Evolutionary conservation across 768 basidiomycete species (phyloP).

Genomic region (Tulasnella calospora): DNA sequence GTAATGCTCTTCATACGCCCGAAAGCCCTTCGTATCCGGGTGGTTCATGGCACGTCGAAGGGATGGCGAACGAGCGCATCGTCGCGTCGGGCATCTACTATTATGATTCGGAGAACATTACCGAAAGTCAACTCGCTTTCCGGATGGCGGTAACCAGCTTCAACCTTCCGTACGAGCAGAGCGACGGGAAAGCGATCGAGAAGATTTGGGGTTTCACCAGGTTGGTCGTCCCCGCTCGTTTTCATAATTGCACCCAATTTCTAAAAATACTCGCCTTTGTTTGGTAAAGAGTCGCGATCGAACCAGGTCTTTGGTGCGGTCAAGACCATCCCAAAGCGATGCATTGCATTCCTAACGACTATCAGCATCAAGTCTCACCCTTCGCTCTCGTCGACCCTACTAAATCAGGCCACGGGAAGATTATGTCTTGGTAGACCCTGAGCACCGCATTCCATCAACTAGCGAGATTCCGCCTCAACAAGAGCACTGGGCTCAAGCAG

Average conservation of each 20-base stretch:
- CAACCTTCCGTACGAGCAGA: slow-evolving; percentile 29
- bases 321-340: slow-evolving; percentile 39
- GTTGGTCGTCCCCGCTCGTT: neutral
- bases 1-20: no score
- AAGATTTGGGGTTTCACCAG: slow-evolving; percentile 45
- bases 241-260: neutral
- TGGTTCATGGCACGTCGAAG: no score
- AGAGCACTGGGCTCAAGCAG: slow-evolving; percentile 42
- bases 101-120: slow-evolving; percentile 35
- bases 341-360: slow-evolving; percentile 55
- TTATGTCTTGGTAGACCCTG: slow-evolving; percentile 46
- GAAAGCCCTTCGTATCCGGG: no score
- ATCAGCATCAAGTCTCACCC: slow-evolving; percentile 45
- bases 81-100: slow-evolving; percentile 28
- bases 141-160: slow-evolving; percentile 31
- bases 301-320: slow-evolving; percentile 44
- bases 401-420: slow-evolving; percentile 43
- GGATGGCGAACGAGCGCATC: no score
- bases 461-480: slow-evolving; percentile 50
- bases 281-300: neutral
- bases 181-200: slow-evolving; percentile 34
- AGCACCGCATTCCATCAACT: slow-evolving; percentile 42
- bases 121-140: slow-evolving; percentile 36
- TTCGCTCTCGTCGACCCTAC: slow-evolving; percentile 42
- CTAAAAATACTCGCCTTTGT: neutral